Evolutionary conservation across 257 asterid species (phyloP).

Genomic region (Datura wrightii): DNA sequence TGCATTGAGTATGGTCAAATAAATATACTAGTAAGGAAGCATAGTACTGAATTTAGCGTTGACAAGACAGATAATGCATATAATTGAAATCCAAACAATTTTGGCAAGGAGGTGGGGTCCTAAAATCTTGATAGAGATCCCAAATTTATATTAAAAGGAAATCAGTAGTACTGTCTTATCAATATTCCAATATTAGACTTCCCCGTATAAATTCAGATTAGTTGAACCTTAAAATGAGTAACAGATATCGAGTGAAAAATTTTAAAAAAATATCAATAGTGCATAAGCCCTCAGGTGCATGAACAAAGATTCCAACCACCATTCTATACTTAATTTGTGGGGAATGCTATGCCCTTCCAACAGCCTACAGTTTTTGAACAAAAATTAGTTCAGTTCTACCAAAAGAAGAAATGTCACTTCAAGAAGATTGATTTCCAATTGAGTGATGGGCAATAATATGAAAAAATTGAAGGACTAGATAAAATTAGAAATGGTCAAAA

Average conservation of each 20-base stretch:
- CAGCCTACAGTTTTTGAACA: constrained; percentile 35
- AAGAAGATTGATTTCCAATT: neutral
- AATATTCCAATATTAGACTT: neutral
- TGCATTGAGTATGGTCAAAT: no score
- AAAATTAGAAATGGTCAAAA: neutral
- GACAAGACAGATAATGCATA: no score
- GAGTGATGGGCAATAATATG: neutral
- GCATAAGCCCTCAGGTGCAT: constrained; percentile 41
- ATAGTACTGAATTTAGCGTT: no score
- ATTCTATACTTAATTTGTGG: constrained; percentile 39
- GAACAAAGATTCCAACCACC: constrained; percentile 44
- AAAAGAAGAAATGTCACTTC: neutral
- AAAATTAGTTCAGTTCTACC: neutral
- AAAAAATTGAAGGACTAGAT: neutral
- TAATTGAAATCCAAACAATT: no score
- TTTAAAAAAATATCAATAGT: no score
- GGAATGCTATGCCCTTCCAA: constrained; percentile 45
- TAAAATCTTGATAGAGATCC: neutral
- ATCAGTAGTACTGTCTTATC: neutral
- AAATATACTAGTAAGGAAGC: no score
- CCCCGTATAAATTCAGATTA: no score
- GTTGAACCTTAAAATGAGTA: no score
- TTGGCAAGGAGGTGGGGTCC: neutral
- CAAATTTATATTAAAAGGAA: neutral
- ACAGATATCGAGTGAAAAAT: no score